Base-by-base conservation (phyloP, 768 basidiomycete genomes). In the Crucibulum laeve region DNA sequence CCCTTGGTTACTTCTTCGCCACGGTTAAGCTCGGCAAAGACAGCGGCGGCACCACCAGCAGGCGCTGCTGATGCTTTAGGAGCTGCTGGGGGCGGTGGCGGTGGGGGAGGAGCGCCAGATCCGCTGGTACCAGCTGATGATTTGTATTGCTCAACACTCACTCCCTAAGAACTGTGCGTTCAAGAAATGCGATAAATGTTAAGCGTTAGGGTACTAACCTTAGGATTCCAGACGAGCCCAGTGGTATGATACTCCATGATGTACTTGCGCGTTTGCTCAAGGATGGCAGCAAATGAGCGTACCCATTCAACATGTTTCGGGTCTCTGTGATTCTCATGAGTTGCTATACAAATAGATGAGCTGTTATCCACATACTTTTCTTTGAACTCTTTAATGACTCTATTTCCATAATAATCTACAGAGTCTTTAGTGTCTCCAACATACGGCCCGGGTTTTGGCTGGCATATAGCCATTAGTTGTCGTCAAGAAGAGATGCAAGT, bases 1-100 rank as follows among this genome's bases (percentile, higher is more conserved):
- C 88, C 84, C 58, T 87, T 89, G 4, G 95, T 98, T 25, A 99
- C 84, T 3, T 85, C 83, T 49, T 83, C 88, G 1, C 95, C 94
- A 32, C 85, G 78, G 58, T 97, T 97, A 36, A 99, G 67, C 43
- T 91, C 79, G 1, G 92, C 91, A 44, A 99, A 94, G 19, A 99
- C 87, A 3, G 88, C 87, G 8, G 81, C 80, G 13, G 76, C 74
- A 10, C 86, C 84, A 2, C 79, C 79, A 3, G 62, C 67, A 21
- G 77, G 67, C 2, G 63, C 64, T 5, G 74, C 67, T 13, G 69
- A 64, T 2, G 82, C 71, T 1, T 81, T 71, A 0, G 81, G 69
- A 0, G 82, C 77, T 0, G 82, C 78, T 0, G 83, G 73, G 0
- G 82, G 75, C 0, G 80, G 74, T 0, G 80, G 68, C 2, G 73